phyloP scores from a whole-genome alignment of 306 rosid species.

The Ochetophila trinervis region DNA sequence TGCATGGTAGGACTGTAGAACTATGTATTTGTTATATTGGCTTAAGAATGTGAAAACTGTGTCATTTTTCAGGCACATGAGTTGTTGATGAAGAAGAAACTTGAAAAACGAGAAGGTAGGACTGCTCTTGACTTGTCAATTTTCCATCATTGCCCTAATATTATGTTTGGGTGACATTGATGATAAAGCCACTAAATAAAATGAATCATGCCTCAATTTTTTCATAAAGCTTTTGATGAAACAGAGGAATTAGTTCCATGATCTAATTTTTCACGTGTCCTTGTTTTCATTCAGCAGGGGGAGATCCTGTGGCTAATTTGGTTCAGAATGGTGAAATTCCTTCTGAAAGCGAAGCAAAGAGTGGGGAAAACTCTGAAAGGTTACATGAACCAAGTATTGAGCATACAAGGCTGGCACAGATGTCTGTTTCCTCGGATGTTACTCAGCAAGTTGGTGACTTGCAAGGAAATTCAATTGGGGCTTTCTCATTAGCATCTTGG shows the following conservation, averaged over 20 bases:
- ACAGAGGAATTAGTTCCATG: too few relatives aligned
- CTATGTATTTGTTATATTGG: slow-evolving; percentile 6
- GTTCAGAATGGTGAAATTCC: slow-evolving; percentile 36
- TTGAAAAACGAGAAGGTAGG: slow-evolving; percentile 54
- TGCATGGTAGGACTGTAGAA: too few relatives aligned
- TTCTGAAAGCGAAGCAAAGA: slow-evolving; percentile 36
- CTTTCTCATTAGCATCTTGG: slow-evolving; percentile 41
- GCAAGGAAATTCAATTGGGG: slow-evolving; percentile 35
- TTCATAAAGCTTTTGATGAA: neutral
- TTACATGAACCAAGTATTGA: slow-evolving; percentile 37
- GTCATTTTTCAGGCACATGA: slow-evolving; percentile 70
- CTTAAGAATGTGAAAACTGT: slow-evolving; percentile 12
- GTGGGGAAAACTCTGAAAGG: slow-evolving; percentile 45
- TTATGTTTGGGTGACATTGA: slow-evolving; percentile 17
- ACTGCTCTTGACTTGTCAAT: slow-evolving; percentile 16
- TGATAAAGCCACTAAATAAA: slow-evolving; percentile 4
- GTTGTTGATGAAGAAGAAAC: slow-evolving; percentile 55
- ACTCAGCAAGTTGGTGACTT: slow-evolving; percentile 29
- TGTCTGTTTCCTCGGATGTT: slow-evolving; percentile 23
- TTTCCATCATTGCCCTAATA: slow-evolving; percentile 17
- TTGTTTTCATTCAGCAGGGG: slow-evolving; percentile 34
- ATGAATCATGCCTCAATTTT: slow-evolving; percentile 21
- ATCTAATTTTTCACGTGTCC: neutral
- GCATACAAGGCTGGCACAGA: slow-evolving; percentile 17
- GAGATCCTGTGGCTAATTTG: slow-evolving; percentile 19